Conservation (phyloP, 1,284 basidiomycete species). For the Malassezia globosa region DNA sequence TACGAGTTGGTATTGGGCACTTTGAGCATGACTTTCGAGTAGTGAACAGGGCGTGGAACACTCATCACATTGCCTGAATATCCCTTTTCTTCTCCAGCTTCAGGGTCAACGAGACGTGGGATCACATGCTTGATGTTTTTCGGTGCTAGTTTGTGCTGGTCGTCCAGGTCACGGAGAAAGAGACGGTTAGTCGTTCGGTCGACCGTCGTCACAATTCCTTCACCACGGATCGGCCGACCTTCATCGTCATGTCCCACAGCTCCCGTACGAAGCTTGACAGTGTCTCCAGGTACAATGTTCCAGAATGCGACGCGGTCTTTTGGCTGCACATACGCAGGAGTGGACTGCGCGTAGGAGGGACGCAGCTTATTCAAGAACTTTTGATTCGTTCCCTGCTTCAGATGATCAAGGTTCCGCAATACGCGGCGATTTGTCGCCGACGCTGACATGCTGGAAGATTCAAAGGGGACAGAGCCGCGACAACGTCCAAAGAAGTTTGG, state of each 20-base stretch:
- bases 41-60: conserved; percentile 40
- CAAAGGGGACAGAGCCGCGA: too few species aligned
- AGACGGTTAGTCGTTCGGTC: conserved; percentile 39
- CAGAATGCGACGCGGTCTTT: conserved; percentile 48
- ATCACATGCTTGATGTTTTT: conserved; percentile 32
- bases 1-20: conserved; percentile 35
- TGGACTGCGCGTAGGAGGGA: conserved; percentile 40
- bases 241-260: conserved; percentile 26
- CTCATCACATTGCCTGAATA: conserved; percentile 32
- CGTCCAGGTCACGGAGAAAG: conserved; percentile 36
- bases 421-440: conserved; percentile 23
- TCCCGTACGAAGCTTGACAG: conserved; percentile 44
- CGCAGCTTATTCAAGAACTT: conserved; percentile 38
- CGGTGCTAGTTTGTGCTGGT: conserved; percentile 36
- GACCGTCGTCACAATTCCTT: conserved; percentile 37
- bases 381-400: conserved; percentile 31
- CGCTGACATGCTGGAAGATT: too few species aligned
- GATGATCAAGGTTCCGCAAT: conserved; percentile 46
- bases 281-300: conserved; percentile 48
- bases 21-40: conserved; percentile 45
- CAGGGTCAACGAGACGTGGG: conserved; percentile 33
- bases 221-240: conserved; percentile 26
- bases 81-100: conserved; percentile 28
- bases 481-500: too few species aligned
- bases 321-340: conserved; percentile 43